A percentile compares a stretch with the other conserved stretches of the same genome.
phyloP scores from a whole-genome alignment of 768 basidiomycete species.

The Lactifluus subvellereus region DNA sequence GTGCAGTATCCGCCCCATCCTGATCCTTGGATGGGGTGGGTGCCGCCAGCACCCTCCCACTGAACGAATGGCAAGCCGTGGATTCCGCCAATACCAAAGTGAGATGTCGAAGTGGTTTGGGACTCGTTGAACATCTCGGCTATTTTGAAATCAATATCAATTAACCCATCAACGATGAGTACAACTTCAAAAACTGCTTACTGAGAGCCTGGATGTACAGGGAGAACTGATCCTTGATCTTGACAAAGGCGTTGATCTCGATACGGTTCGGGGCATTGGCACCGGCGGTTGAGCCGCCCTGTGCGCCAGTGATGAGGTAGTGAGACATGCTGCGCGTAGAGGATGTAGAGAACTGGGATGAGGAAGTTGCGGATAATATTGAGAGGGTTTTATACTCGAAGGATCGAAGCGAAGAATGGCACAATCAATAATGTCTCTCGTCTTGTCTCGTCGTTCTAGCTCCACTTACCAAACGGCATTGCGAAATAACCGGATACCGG shows the following conservation, averaged over 20 bases:
- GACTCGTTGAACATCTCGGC: constrained; percentile 31
- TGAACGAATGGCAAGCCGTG: constrained; percentile 44
- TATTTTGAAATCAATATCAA: constrained; percentile 17
- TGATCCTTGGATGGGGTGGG: constrained; percentile 26
- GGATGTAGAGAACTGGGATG: background rate
- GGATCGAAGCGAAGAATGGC: background rate
- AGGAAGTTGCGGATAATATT: background rate
- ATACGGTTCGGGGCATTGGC: constrained; percentile 19
- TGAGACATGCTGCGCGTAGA: constrained; percentile 16
- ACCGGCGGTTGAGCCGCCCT: constrained; percentile 9
- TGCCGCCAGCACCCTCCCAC: constrained; percentile 39
- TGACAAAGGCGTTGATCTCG: constrained; percentile 29
- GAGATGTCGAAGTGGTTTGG: constrained; percentile 35
- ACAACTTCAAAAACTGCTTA: constrained; percentile 27
- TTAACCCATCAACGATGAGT: background rate
- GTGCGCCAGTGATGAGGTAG: constrained; percentile 16
- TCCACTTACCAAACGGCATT: background rate
- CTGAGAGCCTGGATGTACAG: constrained; percentile 47
- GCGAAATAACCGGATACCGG: background rate
- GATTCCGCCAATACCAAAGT: constrained; percentile 46
- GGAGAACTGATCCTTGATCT: constrained; percentile 42
- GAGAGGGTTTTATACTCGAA: constrained; percentile 8
- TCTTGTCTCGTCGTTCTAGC: background rate
- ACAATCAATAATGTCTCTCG: background rate
- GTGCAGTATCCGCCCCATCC: constrained; percentile 47